Percentiles rank a stretch among this genome's conserved stretches.
These are phyloP conservation scores for Kwoniella dejecticola DNA, from an alignment of 768 basidiomycete species.

Conservation along the genomic window DNA sequence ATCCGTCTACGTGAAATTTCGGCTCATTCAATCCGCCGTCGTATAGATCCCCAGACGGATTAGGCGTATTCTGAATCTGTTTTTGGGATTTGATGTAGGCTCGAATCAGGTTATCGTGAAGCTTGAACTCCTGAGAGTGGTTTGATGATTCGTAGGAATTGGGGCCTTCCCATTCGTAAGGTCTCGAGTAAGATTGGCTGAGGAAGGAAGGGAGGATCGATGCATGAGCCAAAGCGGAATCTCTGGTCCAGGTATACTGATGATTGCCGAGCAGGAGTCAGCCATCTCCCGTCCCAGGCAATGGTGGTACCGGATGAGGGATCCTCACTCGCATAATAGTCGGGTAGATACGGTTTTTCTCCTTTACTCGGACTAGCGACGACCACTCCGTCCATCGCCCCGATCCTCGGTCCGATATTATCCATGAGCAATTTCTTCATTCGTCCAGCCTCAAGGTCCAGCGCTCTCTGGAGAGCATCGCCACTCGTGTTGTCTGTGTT, in stretches of 20 bases:
- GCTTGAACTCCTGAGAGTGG: not conserved
- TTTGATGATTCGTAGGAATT: conserved; percentile 9
- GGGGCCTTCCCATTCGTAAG: not conserved
- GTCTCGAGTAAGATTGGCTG: not conserved
- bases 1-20: conserved; percentile 52
- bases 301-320: not conserved
- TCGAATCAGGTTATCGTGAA: conserved; percentile 30
- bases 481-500: no score
- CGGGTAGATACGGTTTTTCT: conserved; percentile 37
- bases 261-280: no score
- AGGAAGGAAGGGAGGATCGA: conserved; percentile 36
- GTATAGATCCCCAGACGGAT: conserved; percentile 47
- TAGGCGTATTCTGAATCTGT: conserved; percentile 42
- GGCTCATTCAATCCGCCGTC: conserved; percentile 55
- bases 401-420: conserved; percentile 53
- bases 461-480: not conserved
- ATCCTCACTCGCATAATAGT: conserved; percentile 51
- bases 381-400: conserved; percentile 53
- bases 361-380: conserved; percentile 53
- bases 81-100: conserved; percentile 46
- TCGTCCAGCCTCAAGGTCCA: conserved; percentile 21
- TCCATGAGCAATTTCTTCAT: conserved; percentile 34
- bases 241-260: conserved; percentile 54
- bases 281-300: not conserved
- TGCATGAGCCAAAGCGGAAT: conserved; percentile 46